These are phyloP conservation scores for Wickerhamiella siamensis DNA, from an alignment of 805 yeast genomes.

Conservation along the genomic window DNA sequence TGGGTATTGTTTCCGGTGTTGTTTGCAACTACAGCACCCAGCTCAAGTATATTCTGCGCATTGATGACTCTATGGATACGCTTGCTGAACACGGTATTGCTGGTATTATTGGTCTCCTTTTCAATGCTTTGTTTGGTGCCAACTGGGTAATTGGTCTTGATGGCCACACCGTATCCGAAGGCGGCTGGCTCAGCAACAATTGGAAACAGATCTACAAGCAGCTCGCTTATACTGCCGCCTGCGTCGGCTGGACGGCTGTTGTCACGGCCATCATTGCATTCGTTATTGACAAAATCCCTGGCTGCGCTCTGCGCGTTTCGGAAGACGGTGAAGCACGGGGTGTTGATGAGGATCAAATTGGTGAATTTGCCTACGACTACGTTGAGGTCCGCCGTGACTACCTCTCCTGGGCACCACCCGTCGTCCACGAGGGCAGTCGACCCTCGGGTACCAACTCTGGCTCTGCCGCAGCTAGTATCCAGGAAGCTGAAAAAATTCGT, in stretches of 20 bases:
- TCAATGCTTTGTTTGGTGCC: slow-evolving; percentile 79
- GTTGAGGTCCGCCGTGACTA: slow-evolving; percentile 91
- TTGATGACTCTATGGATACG: slow-evolving; percentile 89
- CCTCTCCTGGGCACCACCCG: slow-evolving; percentile 30
- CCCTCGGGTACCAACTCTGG: not conserved
- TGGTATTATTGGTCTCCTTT: slow-evolving; percentile 77
- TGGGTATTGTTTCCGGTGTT: slow-evolving; percentile 68
- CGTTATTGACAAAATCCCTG: slow-evolving; percentile 65
- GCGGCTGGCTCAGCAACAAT: slow-evolving; percentile 88
- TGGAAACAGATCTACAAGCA: slow-evolving; percentile 87
- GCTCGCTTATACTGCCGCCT: slow-evolving; percentile 66
- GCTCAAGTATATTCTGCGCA: slow-evolving; percentile 60
- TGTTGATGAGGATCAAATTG: slow-evolving; percentile 92
- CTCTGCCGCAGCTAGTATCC: not conserved
- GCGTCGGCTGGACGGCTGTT: slow-evolving; percentile 56
- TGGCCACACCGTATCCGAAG: slow-evolving; percentile 66
- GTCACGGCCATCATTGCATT: slow-evolving; percentile 68
- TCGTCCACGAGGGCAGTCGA: slow-evolving; percentile 2
- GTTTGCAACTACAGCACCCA: slow-evolving; percentile 85
- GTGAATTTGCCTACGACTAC: slow-evolving; percentile 97
- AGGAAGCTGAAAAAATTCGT: slow-evolving; percentile 4
- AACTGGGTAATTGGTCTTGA: slow-evolving; percentile 84
- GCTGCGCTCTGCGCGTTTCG: slow-evolving; percentile 60
- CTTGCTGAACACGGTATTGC: slow-evolving; percentile 99
- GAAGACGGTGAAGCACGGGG: slow-evolving; percentile 82